Conservation (phyloP, 768 basidiomycete genomes). For the Termitomyces sp. region DNA sequence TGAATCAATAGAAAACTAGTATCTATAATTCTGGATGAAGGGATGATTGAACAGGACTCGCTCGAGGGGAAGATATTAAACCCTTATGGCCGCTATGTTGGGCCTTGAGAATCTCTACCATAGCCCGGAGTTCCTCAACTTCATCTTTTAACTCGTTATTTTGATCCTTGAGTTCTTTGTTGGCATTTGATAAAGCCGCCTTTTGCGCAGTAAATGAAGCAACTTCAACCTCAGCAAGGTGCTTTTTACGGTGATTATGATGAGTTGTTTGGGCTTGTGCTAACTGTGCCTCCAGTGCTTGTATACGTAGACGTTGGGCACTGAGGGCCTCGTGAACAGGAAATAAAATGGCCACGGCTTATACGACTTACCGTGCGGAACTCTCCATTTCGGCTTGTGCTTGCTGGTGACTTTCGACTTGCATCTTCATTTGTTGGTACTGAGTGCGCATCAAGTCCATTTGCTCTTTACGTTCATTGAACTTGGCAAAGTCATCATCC, state of each 20-base stretch:
- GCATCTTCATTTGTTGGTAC: conserved; percentile 63
- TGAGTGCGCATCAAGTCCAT: conserved; percentile 50
- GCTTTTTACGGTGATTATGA: conserved; percentile 31
- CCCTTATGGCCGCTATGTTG: conserved; percentile 38
- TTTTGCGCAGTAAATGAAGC: conserved; percentile 43
- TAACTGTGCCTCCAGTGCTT: conserved; percentile 55
- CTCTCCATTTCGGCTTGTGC: conserved; percentile 52
- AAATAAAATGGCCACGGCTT: neutral
- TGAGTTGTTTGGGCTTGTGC: conserved; percentile 29
- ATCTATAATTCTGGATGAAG: neutral
- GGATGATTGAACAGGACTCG: neutral
- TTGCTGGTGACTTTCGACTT: conserved; percentile 53
- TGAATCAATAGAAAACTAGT: neutral
- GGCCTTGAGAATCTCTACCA: conserved; percentile 62
- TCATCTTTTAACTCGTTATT: conserved; percentile 44
- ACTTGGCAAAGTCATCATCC: conserved; percentile 70
- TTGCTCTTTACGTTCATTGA: conserved; percentile 58
- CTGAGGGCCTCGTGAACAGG: conserved; percentile 26
- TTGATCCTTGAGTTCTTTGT: conserved; percentile 50
- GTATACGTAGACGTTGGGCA: conserved; percentile 53
- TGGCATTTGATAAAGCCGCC: conserved; percentile 39
- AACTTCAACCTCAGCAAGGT: conserved; percentile 35
- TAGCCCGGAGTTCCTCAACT: conserved; percentile 60
- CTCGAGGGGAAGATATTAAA: neutral
- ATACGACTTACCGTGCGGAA: conserved; percentile 47